phyloP scores from a whole-genome alignment of 331 rosid species.

The Acacia pycnantha region DNA sequence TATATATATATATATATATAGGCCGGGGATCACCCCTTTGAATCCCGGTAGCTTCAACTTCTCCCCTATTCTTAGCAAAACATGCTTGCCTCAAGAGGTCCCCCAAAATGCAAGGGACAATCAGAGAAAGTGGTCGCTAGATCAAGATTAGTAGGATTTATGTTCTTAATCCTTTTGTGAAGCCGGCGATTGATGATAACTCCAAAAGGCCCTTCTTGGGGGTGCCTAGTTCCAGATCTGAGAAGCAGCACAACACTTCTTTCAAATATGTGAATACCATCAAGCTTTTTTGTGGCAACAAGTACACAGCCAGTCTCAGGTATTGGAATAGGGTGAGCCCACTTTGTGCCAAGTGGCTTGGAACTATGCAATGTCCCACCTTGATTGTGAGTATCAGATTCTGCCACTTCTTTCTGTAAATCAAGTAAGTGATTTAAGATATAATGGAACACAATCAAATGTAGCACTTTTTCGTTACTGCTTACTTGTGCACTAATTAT shows the following conservation, averaged over 20 bases:
- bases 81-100: constrained; percentile 97
- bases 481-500: constrained; percentile 9
- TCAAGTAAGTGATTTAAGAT: constrained; percentile 20
- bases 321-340: constrained; percentile 94
- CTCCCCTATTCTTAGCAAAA: constrained; percentile 58
- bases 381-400: constrained; percentile 34
- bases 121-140: constrained; percentile 88
- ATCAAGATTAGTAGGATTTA: constrained; percentile 84
- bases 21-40: constrained; percentile 82
- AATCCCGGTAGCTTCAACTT: constrained; percentile 66
- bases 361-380: constrained; percentile 43
- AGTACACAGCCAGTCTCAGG: constrained; percentile 98
- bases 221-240: constrained; percentile 87
- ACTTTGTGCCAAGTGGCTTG: constrained; percentile 62
- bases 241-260: constrained; percentile 95
- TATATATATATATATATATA: too few relatives aligned
- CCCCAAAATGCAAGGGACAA: constrained; percentile 87
- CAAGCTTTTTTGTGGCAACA: constrained; percentile 95
- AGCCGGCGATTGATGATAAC: constrained; percentile 90
- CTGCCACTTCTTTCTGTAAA: constrained; percentile 68
- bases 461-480: background rate
- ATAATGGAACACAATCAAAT: constrained; percentile 19
- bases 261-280: constrained; percentile 88
- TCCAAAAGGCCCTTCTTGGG: constrained; percentile 94
- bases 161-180: constrained; percentile 81